These are phyloP conservation scores for Penicillium steckii DNA, from an alignment of 495 filamentous ascomycete genomes.

Conservation along the genomic window DNA sequence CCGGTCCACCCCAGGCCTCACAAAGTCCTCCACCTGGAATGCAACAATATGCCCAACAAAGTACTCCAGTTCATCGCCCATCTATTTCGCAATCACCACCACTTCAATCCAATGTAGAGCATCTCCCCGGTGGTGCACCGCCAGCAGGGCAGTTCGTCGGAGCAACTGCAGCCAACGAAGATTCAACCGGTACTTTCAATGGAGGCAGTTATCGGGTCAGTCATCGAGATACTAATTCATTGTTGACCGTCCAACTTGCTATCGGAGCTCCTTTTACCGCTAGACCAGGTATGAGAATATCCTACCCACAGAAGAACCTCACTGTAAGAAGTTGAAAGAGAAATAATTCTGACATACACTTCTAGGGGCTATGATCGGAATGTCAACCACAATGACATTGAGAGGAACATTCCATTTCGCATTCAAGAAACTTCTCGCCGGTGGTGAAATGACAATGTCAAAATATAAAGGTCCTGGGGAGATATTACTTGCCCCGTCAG, in stretches of 20 bases:
- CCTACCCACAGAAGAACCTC: neutral
- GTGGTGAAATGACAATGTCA: slow-evolving; percentile 77
- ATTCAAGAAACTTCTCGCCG: slow-evolving; percentile 80
- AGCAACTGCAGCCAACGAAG: slow-evolving; percentile 54
- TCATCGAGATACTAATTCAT: slow-evolving; percentile 86
- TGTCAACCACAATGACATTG: slow-evolving; percentile 83
- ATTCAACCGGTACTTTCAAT: slow-evolving; percentile 93
- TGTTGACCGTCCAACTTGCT: slow-evolving; percentile 86
- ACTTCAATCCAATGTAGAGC: slow-evolving; percentile 16
- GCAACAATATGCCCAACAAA: slow-evolving; percentile 3
- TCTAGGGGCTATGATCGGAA: slow-evolving; percentile 84
- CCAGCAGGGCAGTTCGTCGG: slow-evolving; percentile 57
- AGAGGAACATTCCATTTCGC: slow-evolving; percentile 78
- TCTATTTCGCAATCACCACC: slow-evolving; percentile 20
- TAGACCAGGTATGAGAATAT: slow-evolving; percentile 63
- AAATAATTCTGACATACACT: neutral
- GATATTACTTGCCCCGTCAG: slow-evolving; percentile 74
- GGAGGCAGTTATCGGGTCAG: slow-evolving; percentile 92
- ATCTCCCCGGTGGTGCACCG: slow-evolving; percentile 47
- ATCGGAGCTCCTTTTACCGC: slow-evolving; percentile 81
- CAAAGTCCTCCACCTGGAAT: neutral
- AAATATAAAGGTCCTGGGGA: slow-evolving; percentile 91
- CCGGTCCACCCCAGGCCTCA: slow-evolving; percentile 20
- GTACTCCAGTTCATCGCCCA: slow-evolving; percentile 2
- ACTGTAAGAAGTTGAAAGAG: no score